Evolutionary conservation across 2,329 filamentous ascomycete species (phyloP), one percentile per base, ranked within the genome.

Genomic region (Orbilia quercus): DNA sequence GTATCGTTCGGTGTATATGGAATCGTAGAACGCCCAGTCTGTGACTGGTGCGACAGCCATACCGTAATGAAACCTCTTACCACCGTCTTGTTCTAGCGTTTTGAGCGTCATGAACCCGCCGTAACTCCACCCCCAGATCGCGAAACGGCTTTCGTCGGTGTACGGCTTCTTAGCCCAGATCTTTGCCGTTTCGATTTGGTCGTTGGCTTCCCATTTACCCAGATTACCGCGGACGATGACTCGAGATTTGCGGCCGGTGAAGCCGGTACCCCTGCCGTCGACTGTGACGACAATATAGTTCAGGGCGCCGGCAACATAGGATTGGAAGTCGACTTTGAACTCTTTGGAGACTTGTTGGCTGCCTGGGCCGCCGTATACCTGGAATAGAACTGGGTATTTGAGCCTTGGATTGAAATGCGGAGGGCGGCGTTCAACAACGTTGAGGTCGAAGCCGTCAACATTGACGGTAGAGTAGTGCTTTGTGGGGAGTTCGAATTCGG

Each of bases 1-100:
- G 82, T 98, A 99, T 36, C 95, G 88, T 82, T 97, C 93, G 0
- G 93, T 96, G 83, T 97, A 97, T 78, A 97, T 89, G 70, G 88
- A 91, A 82, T 97, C 87, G 82, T 99, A 99, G 82, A 90, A 96
- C 66, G 90, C 86, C 95, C 95, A 99, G 81, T 99, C 93, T 0
- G 94, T 98, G n/a, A 99, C 95, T 16, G 95, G 95, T 1, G 95
- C 95, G 57, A 99, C 96, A 5, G 96, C 92, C 91, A 99, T 96
- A 77, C 95, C 96, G 80, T 99, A 99, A 75, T 89, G 89, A 83
- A 97, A 99, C 0, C 93, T 98, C 79, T 87, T 80, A 3, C 96
- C 95, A 7, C 88, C 94, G 79, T 99, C 95, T 74, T 88, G 86
- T 83, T 99, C 95, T 11, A 99, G 88, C 0, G 92, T 95, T 83